Base-by-base conservation (phyloP, 1,284 basidiomycete genomes). In the Polyporus tsugae region DNA sequence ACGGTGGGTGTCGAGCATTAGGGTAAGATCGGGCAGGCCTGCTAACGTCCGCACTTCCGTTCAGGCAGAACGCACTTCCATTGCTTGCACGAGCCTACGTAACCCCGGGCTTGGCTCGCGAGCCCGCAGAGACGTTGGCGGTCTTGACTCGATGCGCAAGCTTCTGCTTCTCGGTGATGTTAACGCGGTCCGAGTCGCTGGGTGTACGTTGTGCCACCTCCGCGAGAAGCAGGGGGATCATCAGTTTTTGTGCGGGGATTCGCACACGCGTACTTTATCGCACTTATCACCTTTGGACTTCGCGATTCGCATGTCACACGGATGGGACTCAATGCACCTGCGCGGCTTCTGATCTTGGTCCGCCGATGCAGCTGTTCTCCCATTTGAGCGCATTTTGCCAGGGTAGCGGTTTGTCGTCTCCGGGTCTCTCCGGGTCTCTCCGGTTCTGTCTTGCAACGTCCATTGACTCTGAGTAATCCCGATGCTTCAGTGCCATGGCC, bases 281-380 rank as follows among this genome's bases (percentile, higher is more conserved):
- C 52, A 55, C 52, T 55, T 55, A 55, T 55, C 52, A 35, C 52
- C 33, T 55, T 55, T 33, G 52, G 29, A 29, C 52, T 55, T 55
- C 29, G 52, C 15, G 52, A 15, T 17, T 55, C 29, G 13, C 52
- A 17, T 52, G 46, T 52, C 46, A 52, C 46, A 52, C 46, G 46
- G 22, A 11, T 10, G 22, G 46, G 46, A 13, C 13, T 52, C 22
- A 13, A 52, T 25, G 10, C 46, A 11, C 5, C 22, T 52, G 46
- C 11, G 22, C 7, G 29, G 33, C 52, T 55, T 55, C 52, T 52
- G 52, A 55, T 35, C 52, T 0, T 55, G 29, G 52, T 19, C 52
- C 52, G 52, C 52, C 52, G 29, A 52, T 35, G 52, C 29, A 55
- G 22, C 52, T 22, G 29, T 55, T 55, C 6, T 55, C 17, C 29